These are phyloP conservation scores for Cadophora sp. DNA, from an alignment of 2,329 filamentous ascomycete genomes.

Conservation along the genomic window DNA sequence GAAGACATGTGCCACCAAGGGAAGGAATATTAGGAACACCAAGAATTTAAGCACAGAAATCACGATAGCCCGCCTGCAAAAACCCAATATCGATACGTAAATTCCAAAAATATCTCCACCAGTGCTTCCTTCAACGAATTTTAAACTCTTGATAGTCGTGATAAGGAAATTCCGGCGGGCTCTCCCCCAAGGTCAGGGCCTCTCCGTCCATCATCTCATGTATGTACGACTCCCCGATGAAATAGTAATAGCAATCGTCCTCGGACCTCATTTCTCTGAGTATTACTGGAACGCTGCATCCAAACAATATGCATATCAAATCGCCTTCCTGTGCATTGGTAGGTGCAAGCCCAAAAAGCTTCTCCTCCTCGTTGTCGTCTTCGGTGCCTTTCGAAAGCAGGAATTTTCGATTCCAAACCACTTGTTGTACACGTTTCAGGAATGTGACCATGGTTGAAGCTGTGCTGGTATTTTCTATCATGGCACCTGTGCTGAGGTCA, in stretches of 20 bases:
- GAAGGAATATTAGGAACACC: no score
- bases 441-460: slow-evolving; percentile 23
- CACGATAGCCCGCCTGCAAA: not conserved
- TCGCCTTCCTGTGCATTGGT: slow-evolving; percentile 17
- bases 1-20: no score
- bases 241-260: not conserved
- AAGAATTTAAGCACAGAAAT: not conserved
- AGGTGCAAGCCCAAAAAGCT: slow-evolving; percentile 24
- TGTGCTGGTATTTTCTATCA: slow-evolving; percentile 13
- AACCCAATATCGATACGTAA: not conserved
- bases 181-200: not conserved
- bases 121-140: not conserved
- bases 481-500: slow-evolving; percentile 20
- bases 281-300: slow-evolving; percentile 38
- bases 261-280: slow-evolving; percentile 9
- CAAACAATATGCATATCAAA: slow-evolving; percentile 36
- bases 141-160: not conserved
- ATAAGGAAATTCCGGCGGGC: not conserved
- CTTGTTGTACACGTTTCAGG: slow-evolving; percentile 25
- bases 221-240: slow-evolving; percentile 36
- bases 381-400: slow-evolving; percentile 1
- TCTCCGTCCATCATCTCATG: slow-evolving; percentile 36
- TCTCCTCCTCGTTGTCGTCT: slow-evolving; percentile 4
- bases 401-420: slow-evolving; percentile 30
- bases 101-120: not conserved